These are phyloP conservation scores for Themeda triandra DNA, from an alignment of 176 grass and related monocot genomes.

Conservation along the genomic window DNA sequence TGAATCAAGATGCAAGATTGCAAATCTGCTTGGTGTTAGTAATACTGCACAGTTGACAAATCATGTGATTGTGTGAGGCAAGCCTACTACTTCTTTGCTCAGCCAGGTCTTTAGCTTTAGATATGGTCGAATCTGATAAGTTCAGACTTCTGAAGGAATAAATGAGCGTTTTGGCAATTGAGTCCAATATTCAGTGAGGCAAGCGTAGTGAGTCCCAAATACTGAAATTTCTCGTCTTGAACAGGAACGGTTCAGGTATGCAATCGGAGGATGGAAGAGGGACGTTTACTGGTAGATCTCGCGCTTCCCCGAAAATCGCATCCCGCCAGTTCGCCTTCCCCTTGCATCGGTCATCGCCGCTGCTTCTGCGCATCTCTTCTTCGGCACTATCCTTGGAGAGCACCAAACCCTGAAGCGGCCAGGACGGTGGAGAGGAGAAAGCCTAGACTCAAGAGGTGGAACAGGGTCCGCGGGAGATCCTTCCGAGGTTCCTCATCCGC, in stretches of 20 bases:
- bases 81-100: background rate
- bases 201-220: too few relatives aligned
- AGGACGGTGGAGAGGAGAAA: background rate
- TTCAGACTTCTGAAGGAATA: background rate
- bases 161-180: background rate
- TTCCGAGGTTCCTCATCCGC: background rate
- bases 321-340: background rate
- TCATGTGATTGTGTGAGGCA: background rate
- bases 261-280: background rate
- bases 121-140: background rate
- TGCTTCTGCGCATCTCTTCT: background rate
- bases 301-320: background rate
- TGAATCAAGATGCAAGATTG: too few relatives aligned
- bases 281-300: background rate
- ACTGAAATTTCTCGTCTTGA: too few relatives aligned
- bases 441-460: background rate
- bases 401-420: background rate
- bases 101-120: background rate
- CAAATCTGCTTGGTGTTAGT: background rate
- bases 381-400: background rate
- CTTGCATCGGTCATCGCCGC: background rate
- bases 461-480: background rate
- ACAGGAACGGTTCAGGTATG: background rate
- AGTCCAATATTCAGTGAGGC: too few relatives aligned
- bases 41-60: background rate